These are phyloP conservation scores for Neotropicomus parvogracilis DNA, from an alignment of 1,284 basidiomycete species.

Conservation along the genomic window DNA sequence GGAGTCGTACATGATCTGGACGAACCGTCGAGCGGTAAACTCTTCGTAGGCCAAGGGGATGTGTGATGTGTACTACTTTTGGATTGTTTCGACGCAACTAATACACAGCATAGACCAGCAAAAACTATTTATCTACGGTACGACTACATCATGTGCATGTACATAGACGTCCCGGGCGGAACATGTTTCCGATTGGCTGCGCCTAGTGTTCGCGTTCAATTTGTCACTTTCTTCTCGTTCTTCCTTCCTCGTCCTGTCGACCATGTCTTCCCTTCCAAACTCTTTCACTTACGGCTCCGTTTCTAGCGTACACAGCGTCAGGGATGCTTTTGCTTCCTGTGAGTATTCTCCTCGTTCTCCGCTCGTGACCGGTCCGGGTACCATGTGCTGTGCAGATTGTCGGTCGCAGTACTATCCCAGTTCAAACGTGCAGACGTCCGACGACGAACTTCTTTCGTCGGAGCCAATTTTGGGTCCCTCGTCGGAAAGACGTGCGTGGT, in stretches of 20 bases:
- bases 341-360: conserved; percentile 34
- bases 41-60: conserved; percentile 16
- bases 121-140: conserved; percentile 26
- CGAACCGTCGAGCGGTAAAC: conserved; percentile 64
- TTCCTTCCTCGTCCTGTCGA: not conserved
- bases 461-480: conserved; percentile 27
- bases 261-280: conserved; percentile 42
- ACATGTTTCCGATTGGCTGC: not conserved
- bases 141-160: conserved; percentile 10
- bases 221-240: no score
- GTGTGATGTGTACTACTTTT: no score
- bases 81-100: not conserved
- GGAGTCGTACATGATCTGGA: conserved; percentile 82
- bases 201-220: no score
- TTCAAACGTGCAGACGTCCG: conserved; percentile 51
- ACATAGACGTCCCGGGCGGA: conserved; percentile 11
- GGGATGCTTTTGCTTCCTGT: conserved; percentile 51
- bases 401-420: conserved; percentile 61
- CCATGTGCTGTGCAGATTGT: conserved; percentile 44
- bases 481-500: conserved; percentile 14
- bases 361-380: conserved; percentile 2
- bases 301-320: conserved; percentile 49
- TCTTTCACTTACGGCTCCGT: conserved; percentile 51
- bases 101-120: conserved; percentile 21
- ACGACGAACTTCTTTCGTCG: conserved; percentile 33